These are phyloP conservation scores for Cercophora newfieldiana DNA, from an alignment of 495 filamentous ascomycete genomes.

Conservation along the genomic window DNA sequence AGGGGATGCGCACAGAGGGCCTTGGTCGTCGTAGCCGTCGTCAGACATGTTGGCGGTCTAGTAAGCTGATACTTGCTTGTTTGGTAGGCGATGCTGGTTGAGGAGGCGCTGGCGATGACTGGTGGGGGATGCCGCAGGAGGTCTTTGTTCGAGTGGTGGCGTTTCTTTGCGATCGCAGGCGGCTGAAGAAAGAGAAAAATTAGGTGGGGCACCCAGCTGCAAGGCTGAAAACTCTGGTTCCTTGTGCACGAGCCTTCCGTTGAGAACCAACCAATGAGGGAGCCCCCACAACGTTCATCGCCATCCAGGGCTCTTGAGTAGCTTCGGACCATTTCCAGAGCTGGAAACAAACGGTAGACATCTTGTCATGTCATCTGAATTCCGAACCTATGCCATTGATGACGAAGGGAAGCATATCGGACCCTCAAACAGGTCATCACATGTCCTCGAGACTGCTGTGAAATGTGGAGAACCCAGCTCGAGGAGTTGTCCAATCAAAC, in stretches of 20 bases:
- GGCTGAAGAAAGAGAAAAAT: slow-evolving; percentile 32
- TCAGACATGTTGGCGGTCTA: slow-evolving; percentile 68
- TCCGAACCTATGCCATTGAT: no score
- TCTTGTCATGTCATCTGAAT: neutral
- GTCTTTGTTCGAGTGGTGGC: slow-evolving; percentile 9
- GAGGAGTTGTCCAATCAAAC: no score
- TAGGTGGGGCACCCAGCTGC: slow-evolving; percentile 26
- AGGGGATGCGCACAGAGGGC: slow-evolving; percentile 34
- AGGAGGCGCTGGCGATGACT: neutral
- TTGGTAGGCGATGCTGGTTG: neutral
- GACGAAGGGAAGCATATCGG: no score
- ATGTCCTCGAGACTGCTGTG: no score
- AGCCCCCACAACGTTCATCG: neutral
- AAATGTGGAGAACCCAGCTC: no score
- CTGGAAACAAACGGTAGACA: no score
- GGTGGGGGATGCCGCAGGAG: neutral
- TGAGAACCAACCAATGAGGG: neutral
- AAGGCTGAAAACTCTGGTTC: slow-evolving; percentile 13
- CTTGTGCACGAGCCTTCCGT: neutral
- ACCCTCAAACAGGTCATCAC: no score
- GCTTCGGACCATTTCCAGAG: no score
- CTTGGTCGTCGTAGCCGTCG: slow-evolving; percentile 64
- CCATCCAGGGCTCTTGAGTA: no score
- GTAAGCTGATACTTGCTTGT: neutral
- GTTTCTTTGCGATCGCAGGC: slow-evolving; percentile 5